Percentiles rank a stretch among this genome's conserved stretches.
These are phyloP conservation scores for Neurospora sp. DNA, from an alignment of 495 filamentous ascomycete genomes.

Conservation along the genomic window DNA sequence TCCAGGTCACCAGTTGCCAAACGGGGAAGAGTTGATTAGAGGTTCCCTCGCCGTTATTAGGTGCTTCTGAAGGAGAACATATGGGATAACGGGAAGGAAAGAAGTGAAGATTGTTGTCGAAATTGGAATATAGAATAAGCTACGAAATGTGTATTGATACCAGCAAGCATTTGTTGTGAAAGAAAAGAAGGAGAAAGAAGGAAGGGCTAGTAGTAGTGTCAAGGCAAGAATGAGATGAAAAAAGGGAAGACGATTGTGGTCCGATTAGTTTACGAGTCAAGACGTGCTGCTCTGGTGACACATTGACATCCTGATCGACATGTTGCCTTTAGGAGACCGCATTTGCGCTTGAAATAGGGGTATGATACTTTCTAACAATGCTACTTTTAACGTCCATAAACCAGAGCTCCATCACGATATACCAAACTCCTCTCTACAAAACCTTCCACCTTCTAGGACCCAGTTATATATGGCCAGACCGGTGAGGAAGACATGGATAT, in stretches of 20 bases:
- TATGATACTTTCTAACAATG: background rate
- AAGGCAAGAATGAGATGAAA: background rate
- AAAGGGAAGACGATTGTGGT: background rate
- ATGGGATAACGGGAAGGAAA: background rate
- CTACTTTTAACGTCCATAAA: background rate
- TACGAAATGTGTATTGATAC: background rate
- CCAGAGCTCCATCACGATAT: background rate
- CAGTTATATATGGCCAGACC: background rate
- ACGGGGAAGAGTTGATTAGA: slow-evolving; percentile 3
- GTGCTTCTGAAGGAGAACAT: background rate
- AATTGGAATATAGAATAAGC: background rate
- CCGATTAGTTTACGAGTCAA: background rate
- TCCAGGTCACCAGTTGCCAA: slow-evolving; percentile 5
- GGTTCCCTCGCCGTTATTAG: background rate
- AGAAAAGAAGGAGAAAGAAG: background rate
- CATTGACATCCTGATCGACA: background rate
- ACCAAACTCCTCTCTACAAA: background rate
- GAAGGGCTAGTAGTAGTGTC: background rate
- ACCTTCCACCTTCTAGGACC: background rate
- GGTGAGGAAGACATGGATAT: background rate
- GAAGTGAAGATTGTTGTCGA: background rate
- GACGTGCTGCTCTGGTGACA: background rate
- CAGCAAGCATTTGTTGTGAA: background rate
- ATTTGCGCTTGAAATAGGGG: background rate
- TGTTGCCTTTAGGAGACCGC: background rate